Evolutionary conservation across 805 yeast genomes (phyloP).

Genomic region (Hanseniaspora opuntiae): DNA sequence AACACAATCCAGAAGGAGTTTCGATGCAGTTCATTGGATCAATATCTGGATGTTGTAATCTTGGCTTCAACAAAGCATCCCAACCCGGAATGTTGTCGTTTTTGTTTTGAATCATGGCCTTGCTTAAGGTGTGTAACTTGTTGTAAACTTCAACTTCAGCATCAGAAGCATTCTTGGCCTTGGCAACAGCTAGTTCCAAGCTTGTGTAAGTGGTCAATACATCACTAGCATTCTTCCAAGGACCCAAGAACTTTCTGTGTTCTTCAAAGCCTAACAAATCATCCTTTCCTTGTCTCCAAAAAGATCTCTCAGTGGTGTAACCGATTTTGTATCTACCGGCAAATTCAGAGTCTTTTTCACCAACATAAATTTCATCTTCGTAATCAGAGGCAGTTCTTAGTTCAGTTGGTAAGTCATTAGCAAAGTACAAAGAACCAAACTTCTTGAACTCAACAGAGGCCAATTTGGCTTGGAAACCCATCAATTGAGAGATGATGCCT

Average conservation of each 20-base stretch:
- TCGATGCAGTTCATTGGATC: conserved; percentile 78
- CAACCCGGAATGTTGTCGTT: conserved; percentile 47
- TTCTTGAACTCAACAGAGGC: conserved; percentile 48
- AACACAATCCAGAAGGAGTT: conserved; percentile 29
- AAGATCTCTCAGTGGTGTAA: conserved; percentile 68
- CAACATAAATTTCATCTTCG: conserved; percentile 35
- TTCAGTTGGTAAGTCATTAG: conserved; percentile 41
- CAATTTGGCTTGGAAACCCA: conserved; percentile 48
- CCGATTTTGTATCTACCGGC: conserved; percentile 77
- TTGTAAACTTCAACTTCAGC: conserved; percentile 49
- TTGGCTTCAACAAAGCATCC: conserved; percentile 52
- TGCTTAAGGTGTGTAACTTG: conserved; percentile 43
- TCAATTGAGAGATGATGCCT: conserved; percentile 56
- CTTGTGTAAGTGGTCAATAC: conserved; percentile 59
- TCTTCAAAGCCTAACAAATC: conserved; percentile 37
- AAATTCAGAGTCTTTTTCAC: conserved; percentile 40
- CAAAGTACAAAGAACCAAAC: conserved; percentile 73
- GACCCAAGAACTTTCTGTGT: conserved; percentile 50
- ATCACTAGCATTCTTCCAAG: conserved; percentile 60
- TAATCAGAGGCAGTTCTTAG: conserved; percentile 23
- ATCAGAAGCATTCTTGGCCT: conserved; percentile 37
- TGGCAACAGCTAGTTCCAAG: conserved; percentile 43
- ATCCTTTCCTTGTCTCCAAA: conserved; percentile 48
- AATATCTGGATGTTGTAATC: conserved; percentile 67
- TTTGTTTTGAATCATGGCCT: conserved; percentile 39